phyloP scores from a whole-genome alignment of 2,329 filamentous ascomycete genomes.

The Arthrobotrys sphaeroides region DNA sequence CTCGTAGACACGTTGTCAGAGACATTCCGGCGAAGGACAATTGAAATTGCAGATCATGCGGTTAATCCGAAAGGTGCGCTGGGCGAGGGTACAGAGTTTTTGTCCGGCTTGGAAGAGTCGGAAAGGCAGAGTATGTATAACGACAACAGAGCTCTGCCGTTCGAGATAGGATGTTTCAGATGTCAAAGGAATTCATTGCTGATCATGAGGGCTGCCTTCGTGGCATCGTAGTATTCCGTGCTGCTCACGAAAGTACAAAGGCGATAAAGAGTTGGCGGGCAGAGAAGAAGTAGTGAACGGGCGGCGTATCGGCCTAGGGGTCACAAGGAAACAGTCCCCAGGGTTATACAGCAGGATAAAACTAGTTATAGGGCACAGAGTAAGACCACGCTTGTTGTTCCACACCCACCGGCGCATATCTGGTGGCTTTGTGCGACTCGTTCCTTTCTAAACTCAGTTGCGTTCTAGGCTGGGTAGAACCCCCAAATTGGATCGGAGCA shows the following conservation, averaged over 20 bases:
- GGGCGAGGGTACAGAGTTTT: conserved; percentile 75
- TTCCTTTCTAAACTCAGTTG: not conserved
- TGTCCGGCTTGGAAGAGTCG: conserved; percentile 87
- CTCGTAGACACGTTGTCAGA: conserved; percentile 75
- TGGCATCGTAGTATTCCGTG: conserved; percentile 70
- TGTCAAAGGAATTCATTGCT: conserved; percentile 4
- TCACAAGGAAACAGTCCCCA: not conserved
- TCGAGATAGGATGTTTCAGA: not conserved
- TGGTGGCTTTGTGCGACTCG: conserved; percentile 18
- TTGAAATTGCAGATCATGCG: conserved; percentile 86
- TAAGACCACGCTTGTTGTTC: conserved; percentile 41
- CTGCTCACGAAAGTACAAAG: conserved; percentile 78
- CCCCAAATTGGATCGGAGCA: not conserved
- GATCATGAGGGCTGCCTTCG: conserved; percentile 36
- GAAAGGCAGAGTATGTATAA: conserved; percentile 71
- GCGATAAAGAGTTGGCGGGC: conserved; percentile 74
- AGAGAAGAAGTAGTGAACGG: conserved; percentile 49
- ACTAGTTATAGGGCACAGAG: not conserved
- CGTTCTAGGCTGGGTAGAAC: not conserved
- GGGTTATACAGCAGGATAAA: conserved; percentile 11
- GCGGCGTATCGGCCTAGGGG: not conserved
- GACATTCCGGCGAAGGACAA: conserved; percentile 82
- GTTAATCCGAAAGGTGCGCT: conserved; percentile 80
- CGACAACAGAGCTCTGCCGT: conserved; percentile 4
- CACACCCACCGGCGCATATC: conserved; percentile 17